Percentiles rank a stretch among this genome's conserved stretches.
Evolutionary conservation across 306 rosid species (phyloP).

Genomic region (Lablab purpureus): DNA sequence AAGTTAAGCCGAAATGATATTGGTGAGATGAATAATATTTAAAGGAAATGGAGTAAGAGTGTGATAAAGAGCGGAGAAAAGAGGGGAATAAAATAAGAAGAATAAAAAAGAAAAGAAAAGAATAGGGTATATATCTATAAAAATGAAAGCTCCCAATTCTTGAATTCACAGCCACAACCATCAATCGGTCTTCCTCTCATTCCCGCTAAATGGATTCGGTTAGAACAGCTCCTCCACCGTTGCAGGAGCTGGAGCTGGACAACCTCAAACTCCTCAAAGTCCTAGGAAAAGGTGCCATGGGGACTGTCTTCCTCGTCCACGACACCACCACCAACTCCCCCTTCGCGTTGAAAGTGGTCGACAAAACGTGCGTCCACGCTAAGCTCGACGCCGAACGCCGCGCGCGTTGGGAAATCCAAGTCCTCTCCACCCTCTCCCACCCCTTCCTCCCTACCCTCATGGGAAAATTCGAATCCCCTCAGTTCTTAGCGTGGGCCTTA

Average conservation of each 20-base stretch:
- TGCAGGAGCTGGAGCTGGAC: constrained; percentile 63
- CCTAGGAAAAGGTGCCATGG: constrained; percentile 95
- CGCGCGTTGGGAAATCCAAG: constrained; percentile 85
- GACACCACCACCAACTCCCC: constrained; percentile 47
- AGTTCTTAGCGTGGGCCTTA: constrained; percentile 76
- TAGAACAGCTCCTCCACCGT: constrained; percentile 46
- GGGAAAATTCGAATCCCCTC: constrained; percentile 60
- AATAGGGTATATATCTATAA: constrained; percentile 48
- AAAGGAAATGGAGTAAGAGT: neutral
- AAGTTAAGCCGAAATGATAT: neutral
- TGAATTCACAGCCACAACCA: constrained; percentile 31
- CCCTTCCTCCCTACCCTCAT: constrained; percentile 78
- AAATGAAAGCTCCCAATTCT: constrained; percentile 36
- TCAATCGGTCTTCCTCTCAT: neutral
- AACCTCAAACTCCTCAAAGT: constrained; percentile 70
- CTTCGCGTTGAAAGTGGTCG: constrained; percentile 83
- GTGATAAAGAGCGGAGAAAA: neutral
- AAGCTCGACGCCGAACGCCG: constrained; percentile 82
- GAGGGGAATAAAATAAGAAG: neutral
- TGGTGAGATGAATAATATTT: neutral
- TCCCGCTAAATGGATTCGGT: constrained; percentile 54
- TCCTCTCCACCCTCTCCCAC: constrained; percentile 66
- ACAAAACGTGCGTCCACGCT: constrained; percentile 62
- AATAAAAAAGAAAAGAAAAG: neutral
- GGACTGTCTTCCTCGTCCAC: constrained; percentile 86